Percentiles rank a stretch among this genome's conserved stretches.
phyloP scores from a whole-genome alignment of 1,139 yeast species.

The Zhuliangozyma parablackwelliae region DNA sequence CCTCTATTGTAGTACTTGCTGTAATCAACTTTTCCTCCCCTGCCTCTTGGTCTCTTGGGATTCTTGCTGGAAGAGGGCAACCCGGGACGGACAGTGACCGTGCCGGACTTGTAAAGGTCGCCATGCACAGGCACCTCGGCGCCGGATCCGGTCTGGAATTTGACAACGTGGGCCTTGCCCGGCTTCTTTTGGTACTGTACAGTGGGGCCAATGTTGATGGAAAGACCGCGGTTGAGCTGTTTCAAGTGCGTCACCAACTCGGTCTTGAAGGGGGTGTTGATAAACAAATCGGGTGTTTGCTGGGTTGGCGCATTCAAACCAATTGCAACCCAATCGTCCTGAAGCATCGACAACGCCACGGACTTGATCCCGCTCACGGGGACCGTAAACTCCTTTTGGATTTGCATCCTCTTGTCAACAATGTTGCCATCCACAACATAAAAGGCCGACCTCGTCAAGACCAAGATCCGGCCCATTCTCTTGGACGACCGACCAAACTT shows the following conservation, averaged over 20 bases:
- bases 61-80: conserved; percentile 67
- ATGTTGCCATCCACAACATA: conserved; percentile 70
- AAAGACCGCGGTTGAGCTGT: conserved; percentile 53
- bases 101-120: conserved; percentile 84
- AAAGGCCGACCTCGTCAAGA: conserved; percentile 59
- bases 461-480: conserved; percentile 66
- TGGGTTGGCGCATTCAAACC: conserved; percentile 50
- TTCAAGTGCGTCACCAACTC: conserved; percentile 79
- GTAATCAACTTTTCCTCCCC: conserved; percentile 37
- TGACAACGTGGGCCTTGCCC: conserved; percentile 73
- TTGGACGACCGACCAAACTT: conserved; percentile 92
- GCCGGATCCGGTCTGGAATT: conserved; percentile 54
- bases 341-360: conserved; percentile 66
- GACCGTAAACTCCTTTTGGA: conserved; percentile 60
- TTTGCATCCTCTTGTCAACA: conserved; percentile 67
- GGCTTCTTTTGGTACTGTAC: conserved; percentile 88
- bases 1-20: conserved; percentile 41
- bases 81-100: conserved; percentile 79
- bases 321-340: conserved; percentile 92
- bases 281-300: conserved; percentile 69
- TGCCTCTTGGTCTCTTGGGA: conserved; percentile 63
- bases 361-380: conserved; percentile 58
- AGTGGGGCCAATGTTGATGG: conserved; percentile 65
- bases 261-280: conserved; percentile 82
- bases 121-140: conserved; percentile 53